Conservation (phyloP, 2,329 filamentous ascomycete genomes). For the Septoria petroselini region DNA sequence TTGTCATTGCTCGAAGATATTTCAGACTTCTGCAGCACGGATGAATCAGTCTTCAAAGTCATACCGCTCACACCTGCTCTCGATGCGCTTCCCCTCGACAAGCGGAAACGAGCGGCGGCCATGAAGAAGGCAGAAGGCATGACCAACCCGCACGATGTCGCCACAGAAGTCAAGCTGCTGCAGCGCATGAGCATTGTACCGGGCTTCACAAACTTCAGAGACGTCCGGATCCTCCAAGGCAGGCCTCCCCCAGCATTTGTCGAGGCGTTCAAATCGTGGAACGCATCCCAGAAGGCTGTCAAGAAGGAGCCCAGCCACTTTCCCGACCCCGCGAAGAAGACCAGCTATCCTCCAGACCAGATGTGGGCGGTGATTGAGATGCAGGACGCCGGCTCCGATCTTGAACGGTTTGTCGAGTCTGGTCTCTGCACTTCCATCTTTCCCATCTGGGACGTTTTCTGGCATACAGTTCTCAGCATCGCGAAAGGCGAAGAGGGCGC, state of each 20-base stretch:
- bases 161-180: constrained; percentile 51
- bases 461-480: constrained; percentile 61
- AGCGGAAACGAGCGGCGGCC: constrained; percentile 50
- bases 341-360: constrained; percentile 54
- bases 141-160: constrained; percentile 45
- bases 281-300: constrained; percentile 43
- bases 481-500: constrained; percentile 60
- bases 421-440: constrained; percentile 41
- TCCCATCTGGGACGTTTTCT: constrained; percentile 62
- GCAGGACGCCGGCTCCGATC: constrained; percentile 61
- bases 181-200: constrained; percentile 58
- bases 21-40: constrained; percentile 32
- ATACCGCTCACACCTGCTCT: constrained; percentile 40
- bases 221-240: constrained; percentile 57
- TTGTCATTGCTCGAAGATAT: constrained; percentile 42
- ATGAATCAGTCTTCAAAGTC: constrained; percentile 51
- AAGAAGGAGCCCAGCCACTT: constrained; percentile 48
- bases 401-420: constrained; percentile 43
- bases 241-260: constrained; percentile 52
- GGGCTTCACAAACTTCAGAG: constrained; percentile 61
- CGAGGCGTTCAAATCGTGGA: constrained; percentile 47
- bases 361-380: constrained; percentile 65
- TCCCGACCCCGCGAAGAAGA: constrained; percentile 55
- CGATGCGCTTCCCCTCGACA: constrained; percentile 44
- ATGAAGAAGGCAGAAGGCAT: constrained; percentile 44